Percentiles rank a stretch among this genome's conserved stretches.
These are phyloP conservation scores for Blastobotrys peoriensis DNA, from an alignment of 805 yeast species.

Conservation along the genomic window DNA sequence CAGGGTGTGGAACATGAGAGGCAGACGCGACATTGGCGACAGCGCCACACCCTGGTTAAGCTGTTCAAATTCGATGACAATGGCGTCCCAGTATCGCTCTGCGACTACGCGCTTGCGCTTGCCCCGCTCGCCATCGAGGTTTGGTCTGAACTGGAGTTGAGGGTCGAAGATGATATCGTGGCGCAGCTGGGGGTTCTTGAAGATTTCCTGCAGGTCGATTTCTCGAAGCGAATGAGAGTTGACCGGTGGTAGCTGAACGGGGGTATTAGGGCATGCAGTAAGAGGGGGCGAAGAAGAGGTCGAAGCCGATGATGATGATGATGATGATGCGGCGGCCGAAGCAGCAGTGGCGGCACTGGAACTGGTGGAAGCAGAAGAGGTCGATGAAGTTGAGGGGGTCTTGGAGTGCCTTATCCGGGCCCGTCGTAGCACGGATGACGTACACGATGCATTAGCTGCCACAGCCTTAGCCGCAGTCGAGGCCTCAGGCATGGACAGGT, in stretches of 20 bases:
- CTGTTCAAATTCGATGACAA: constrained; percentile 58
- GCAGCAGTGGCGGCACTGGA: constrained; percentile 6
- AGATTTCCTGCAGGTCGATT: constrained; percentile 79
- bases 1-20: constrained; percentile 69
- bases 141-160: constrained; percentile 83
- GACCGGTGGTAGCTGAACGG: constrained; percentile 63
- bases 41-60: constrained; percentile 5
- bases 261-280: constrained; percentile 5
- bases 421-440: neutral
- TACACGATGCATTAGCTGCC: neutral
- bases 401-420: neutral
- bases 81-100: constrained; percentile 78
- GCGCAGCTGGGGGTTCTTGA: constrained; percentile 85
- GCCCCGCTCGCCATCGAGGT: constrained; percentile 87
- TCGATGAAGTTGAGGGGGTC: neutral
- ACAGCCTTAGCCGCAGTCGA: constrained; percentile 6
- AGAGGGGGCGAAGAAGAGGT: constrained; percentile 8
- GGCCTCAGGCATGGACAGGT: constrained; percentile 4
- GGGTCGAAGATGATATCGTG: constrained; percentile 94
- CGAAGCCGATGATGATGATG: neutral
- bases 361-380: neutral
- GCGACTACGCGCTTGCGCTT: constrained; percentile 66
- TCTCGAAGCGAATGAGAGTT: constrained; percentile 75
- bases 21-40: constrained; percentile 40
- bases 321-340: neutral